Evolutionary conservation across 208 protist species (phyloP).

Genomic region (Balamuthia mandrillaris): DNA sequence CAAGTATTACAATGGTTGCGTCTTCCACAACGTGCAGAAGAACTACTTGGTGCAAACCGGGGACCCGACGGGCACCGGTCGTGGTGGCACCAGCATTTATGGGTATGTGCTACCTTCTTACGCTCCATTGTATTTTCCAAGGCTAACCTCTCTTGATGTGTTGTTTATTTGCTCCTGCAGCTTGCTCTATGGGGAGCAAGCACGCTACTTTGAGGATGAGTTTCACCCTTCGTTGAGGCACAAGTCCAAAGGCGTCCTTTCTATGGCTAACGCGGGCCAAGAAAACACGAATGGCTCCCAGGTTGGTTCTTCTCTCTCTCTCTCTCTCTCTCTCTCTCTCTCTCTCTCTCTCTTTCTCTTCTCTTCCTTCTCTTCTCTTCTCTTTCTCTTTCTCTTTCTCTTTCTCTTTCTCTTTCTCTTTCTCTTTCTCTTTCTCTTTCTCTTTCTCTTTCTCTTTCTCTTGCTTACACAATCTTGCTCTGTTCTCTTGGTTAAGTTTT

Average conservation of each 20-base stretch:
- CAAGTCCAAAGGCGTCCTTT: conserved; percentile 61
- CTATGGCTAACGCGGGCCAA: conserved; percentile 68
- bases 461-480: not conserved
- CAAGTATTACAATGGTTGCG: conserved; percentile 88
- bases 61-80: conserved; percentile 75
- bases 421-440: conserved; percentile 5
- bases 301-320: not conserved
- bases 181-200: conserved; percentile 67
- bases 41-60: conserved; percentile 81
- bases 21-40: conserved; percentile 82
- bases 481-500: conserved; percentile 68
- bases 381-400: not conserved
- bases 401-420: not conserved
- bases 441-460: conserved; percentile 2
- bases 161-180: not conserved
- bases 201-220: conserved; percentile 77
- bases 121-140: not conserved
- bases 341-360: not conserved
- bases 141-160: not conserved
- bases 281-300: conserved; percentile 74
- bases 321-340: not conserved
- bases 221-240: conserved; percentile 58
- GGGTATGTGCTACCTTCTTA: conserved; percentile 23
- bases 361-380: not conserved
- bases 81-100: conserved; percentile 71